Conservation (phyloP, 2,329 filamentous ascomycete species). For the Penicillium aurantiogriseum region DNA sequence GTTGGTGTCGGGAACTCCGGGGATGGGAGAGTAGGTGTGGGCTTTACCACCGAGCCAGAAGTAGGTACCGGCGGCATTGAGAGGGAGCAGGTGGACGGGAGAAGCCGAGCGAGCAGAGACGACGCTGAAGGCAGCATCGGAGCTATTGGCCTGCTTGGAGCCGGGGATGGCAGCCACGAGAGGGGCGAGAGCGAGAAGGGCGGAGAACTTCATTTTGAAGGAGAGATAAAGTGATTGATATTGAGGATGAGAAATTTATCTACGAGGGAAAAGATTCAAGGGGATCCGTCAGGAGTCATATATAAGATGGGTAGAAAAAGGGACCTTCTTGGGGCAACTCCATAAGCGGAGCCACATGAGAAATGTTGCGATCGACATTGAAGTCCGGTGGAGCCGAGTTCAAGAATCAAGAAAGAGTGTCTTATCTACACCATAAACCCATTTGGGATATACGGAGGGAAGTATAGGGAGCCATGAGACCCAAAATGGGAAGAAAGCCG, state of each 20-base stretch:
- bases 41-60: constrained; percentile 52
- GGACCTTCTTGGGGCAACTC: background rate
- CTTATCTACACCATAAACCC: background rate
- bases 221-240: background rate
- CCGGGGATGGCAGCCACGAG: constrained; percentile 25
- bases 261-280: background rate
- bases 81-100: constrained; percentile 47
- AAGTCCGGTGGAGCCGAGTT: background rate
- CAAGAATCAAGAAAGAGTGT: background rate
- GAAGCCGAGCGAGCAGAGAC: constrained; percentile 47
- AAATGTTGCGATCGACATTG: constrained; percentile 4
- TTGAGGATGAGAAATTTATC: background rate
- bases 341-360: background rate
- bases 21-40: constrained; percentile 49
- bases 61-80: constrained; percentile 46
- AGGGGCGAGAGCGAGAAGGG: constrained; percentile 25
- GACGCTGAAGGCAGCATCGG: constrained; percentile 39
- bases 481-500: background rate
- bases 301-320: background rate
- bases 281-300: background rate
- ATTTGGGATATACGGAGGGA: background rate
- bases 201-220: constrained; percentile 29
- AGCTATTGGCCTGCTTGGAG: constrained; percentile 10
- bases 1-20: constrained; percentile 41
- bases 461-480: background rate